Percentiles rank a stretch among this genome's conserved stretches.
These are phyloP conservation scores for Chlorella sp. DNA, from an alignment of 139 green algal species.

Conservation along the genomic window DNA sequence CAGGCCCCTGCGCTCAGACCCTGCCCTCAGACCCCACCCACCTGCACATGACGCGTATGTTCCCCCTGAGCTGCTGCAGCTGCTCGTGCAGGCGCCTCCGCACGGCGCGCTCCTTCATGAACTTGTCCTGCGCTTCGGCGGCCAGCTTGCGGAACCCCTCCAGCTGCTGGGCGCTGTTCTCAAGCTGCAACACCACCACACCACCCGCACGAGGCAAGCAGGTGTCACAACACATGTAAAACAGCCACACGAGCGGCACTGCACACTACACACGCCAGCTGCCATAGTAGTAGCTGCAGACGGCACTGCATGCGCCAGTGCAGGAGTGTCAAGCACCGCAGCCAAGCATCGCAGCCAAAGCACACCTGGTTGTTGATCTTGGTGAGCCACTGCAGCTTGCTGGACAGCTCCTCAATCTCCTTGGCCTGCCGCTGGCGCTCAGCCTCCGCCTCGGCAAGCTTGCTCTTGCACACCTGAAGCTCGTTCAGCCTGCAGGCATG, in stretches of 20 bases:
- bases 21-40: too few species aligned
- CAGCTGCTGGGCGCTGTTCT: constrained; percentile 27
- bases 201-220: not conserved
- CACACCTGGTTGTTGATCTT: constrained; percentile 37
- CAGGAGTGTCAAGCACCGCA: too few species aligned
- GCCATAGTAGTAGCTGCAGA: not conserved
- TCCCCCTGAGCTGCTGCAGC: constrained; percentile 57
- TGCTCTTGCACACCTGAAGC: constrained; percentile 11
- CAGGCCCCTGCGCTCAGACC: too few species aligned
- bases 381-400: constrained; percentile 24
- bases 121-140: constrained; percentile 39
- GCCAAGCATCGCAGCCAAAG: too few species aligned
- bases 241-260: not conserved
- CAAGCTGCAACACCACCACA: constrained; percentile 35
- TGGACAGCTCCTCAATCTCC: constrained; percentile 21
- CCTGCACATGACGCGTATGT: constrained; percentile 69
- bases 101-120: constrained; percentile 42
- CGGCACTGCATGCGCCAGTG: not conserved
- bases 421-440: constrained; percentile 21
- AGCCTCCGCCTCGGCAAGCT: constrained; percentile 23
- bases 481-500: constrained; percentile 35
- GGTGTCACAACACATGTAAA: not conserved
- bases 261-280: not conserved
- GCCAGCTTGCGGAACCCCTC: constrained; percentile 20
- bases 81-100: constrained; percentile 51